phyloP scores from a whole-genome alignment of 2,329 filamentous ascomycete species.

The Apiospora sp. region DNA sequence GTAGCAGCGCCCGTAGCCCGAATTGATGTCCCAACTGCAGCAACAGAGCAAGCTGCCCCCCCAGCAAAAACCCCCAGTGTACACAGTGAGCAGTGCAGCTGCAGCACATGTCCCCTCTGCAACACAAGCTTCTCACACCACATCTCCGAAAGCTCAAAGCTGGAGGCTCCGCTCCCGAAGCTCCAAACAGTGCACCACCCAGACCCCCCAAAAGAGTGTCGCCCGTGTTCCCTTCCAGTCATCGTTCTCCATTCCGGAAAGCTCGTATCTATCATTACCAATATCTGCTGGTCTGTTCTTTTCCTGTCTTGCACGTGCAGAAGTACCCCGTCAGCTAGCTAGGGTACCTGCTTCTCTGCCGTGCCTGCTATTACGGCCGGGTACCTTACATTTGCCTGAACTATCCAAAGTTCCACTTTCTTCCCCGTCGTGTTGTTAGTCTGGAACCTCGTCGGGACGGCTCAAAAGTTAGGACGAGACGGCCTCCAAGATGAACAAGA shows the following conservation, averaged over 20 bases:
- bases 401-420: conserved; percentile 30
- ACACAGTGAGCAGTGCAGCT: neutral
- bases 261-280: conserved; percentile 39
- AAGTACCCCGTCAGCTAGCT: conserved; percentile 27
- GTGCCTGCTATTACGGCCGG: neutral
- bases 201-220: neutral
- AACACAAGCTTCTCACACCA: conserved; percentile 6
- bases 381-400: conserved; percentile 20
- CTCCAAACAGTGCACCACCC: neutral
- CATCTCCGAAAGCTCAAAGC: conserved; percentile 4
- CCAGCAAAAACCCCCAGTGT: neutral
- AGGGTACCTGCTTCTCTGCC: neutral
- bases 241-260: conserved; percentile 27
- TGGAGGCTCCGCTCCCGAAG: conserved; percentile 8
- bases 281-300: conserved; percentile 25
- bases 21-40: neutral
- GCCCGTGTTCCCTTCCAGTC: conserved; percentile 8
- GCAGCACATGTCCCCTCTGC: neutral
- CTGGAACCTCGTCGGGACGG: conserved; percentile 19
- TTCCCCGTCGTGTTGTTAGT: conserved; percentile 20
- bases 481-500: conserved; percentile 60
- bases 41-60: neutral
- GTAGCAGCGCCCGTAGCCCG: neutral
- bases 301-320: conserved; percentile 39
- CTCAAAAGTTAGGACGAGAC: conserved; percentile 19